These are phyloP conservation scores for Blastobotrys malaysiensis DNA, from an alignment of 1,139 yeast genomes.

Conservation along the genomic window DNA sequence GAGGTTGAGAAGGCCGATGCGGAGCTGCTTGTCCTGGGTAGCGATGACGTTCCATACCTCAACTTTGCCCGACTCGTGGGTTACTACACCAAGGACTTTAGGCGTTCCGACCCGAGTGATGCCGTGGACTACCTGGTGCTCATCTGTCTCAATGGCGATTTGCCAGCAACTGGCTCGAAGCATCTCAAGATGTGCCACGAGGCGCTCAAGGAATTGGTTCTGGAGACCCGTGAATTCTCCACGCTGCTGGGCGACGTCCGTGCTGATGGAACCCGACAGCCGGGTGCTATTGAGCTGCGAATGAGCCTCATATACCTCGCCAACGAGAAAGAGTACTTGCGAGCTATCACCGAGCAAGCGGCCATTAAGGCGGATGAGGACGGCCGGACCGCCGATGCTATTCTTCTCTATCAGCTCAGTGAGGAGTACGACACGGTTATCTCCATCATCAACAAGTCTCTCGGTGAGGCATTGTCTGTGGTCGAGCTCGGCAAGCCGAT, in stretches of 20 bases:
- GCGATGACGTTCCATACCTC: conserved; percentile 27
- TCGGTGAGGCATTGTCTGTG: conserved; percentile 74
- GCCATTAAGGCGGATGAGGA: conserved; percentile 89
- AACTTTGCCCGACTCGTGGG: conserved; percentile 38
- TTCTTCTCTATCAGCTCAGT: conserved; percentile 77
- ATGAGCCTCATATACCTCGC: conserved; percentile 59
- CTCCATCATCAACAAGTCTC: conserved; percentile 61
- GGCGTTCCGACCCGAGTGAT: conserved; percentile 78
- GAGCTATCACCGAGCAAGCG: conserved; percentile 73
- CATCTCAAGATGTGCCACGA: conserved; percentile 60
- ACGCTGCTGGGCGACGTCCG: conserved; percentile 75
- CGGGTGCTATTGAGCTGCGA: conserved; percentile 82
- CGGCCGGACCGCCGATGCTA: conserved; percentile 83
- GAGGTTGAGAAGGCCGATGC: conserved; percentile 15
- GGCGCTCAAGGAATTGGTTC: conserved; percentile 74
- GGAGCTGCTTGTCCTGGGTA: conserved; percentile 23
- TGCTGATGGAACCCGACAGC: conserved; percentile 67
- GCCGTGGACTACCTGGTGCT: conserved; percentile 84
- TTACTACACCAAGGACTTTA: conserved; percentile 66
- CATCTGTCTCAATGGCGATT: conserved; percentile 50
- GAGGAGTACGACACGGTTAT: conserved; percentile 89
- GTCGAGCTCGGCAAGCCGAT: conserved; percentile 68
- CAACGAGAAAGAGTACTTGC: conserved; percentile 50
- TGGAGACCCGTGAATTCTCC: conserved; percentile 81
- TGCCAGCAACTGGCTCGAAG: conserved; percentile 17